Conservation (phyloP, 345 rosid species). For the Syzygium jambos region DNA sequence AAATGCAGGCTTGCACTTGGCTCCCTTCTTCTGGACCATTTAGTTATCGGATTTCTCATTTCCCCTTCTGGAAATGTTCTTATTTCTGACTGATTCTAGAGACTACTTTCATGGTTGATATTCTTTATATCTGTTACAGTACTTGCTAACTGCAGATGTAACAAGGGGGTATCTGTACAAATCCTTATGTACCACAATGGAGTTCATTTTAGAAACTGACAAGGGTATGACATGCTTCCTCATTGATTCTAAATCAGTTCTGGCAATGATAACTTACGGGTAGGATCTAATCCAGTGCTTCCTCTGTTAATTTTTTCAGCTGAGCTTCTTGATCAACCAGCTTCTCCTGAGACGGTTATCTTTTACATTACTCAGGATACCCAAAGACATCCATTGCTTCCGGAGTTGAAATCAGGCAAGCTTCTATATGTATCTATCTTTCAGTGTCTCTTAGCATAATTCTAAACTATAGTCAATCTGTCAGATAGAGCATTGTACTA, state of each 20-base stretch:
- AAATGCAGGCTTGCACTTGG: not conserved
- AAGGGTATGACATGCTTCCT: slow-evolving; percentile 30
- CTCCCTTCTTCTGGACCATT: not conserved
- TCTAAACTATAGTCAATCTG: not conserved
- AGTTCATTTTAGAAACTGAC: slow-evolving; percentile 71
- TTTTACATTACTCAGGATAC: slow-evolving; percentile 93
- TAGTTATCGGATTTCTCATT: not conserved
- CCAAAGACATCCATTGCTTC: slow-evolving; percentile 79
- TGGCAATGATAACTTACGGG: not conserved
- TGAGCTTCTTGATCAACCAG: slow-evolving; percentile 54
- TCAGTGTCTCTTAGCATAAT: not conserved
- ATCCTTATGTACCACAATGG: slow-evolving; percentile 57
- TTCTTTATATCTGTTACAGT: slow-evolving; percentile 49
- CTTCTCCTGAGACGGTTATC: slow-evolving; percentile 71
- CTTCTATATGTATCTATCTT: not conserved
- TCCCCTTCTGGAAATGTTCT: not conserved
- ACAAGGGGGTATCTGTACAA: slow-evolving; percentile 70
- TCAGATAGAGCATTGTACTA: not conserved
- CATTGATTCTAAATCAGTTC: not conserved
- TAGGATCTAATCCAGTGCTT: not conserved
- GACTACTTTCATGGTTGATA: not conserved
- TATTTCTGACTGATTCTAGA: not conserved
- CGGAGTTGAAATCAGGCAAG: slow-evolving; percentile 70
- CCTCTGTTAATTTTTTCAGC: slow-evolving; percentile 23
- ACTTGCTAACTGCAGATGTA: slow-evolving; percentile 71